These are phyloP conservation scores for Daldinia caldariorum DNA, from an alignment of 495 filamentous ascomycete genomes.

Conservation along the genomic window DNA sequence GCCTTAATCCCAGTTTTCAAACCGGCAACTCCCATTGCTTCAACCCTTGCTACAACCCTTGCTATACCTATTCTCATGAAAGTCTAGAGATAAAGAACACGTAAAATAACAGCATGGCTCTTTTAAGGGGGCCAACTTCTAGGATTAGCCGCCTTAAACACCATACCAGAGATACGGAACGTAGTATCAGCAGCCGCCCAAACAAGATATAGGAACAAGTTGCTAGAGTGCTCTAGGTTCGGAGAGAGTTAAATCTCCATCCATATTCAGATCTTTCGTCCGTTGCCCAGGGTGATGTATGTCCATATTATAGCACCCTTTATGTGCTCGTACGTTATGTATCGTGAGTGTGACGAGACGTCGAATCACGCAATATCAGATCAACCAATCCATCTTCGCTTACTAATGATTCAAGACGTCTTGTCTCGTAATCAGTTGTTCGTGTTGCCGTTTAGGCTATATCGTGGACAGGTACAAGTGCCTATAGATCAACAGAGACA, in stretches of 20 bases:
- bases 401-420: not conserved
- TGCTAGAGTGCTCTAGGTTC: not conserved
- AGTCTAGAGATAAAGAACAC: no score
- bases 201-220: not conserved
- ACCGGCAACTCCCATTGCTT: not conserved
- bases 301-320: not conserved
- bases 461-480: not conserved
- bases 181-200: not conserved
- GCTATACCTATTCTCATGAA: no score
- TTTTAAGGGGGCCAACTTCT: no score
- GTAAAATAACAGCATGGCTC: no score
- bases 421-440: not conserved
- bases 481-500: not conserved
- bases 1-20: not conserved
- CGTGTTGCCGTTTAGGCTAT: not conserved
- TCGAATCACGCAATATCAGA: not conserved
- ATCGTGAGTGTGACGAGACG: not conserved
- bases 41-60: not conserved
- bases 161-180: not conserved
- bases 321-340: not conserved
- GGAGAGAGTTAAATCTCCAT: not conserved
- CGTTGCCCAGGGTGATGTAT: not conserved
- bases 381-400: not conserved
- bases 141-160: not conserved
- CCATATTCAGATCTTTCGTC: no score